Base-by-base conservation (phyloP, 2,329 filamentous ascomycete species). In the Leptographium wingfieldii region DNA sequence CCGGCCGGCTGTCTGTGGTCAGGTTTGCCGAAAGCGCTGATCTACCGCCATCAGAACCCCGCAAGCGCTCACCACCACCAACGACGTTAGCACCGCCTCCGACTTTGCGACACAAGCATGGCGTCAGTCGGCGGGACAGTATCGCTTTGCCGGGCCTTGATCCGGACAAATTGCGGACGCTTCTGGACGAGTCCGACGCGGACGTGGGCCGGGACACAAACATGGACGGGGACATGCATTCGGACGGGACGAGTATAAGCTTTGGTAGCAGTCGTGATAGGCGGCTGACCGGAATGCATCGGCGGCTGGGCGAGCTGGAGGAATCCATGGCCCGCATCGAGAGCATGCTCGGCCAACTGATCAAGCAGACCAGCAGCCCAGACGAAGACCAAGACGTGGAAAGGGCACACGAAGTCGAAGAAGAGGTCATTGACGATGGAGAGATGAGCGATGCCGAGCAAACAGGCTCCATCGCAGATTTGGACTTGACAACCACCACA, bases 131-230 rank as follows among this genome's bases (percentile, higher is more conserved):
- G 43, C 73, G 81, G 55, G 81, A 84, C 69, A 83, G 80, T 48
- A 80, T 82, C 61, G 72, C 74, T 62, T 82, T 81, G 61, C 80
- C 79, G 0, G 76, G 77, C 0, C 70, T 82, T 16, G 69, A 65
- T 31, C 59, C 73, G 40, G 74, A 77, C 56, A 80, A 82, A 68
- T 68, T 83, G 62, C 74, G 76, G 31, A 71, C 73, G 1, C 76
- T 80, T 7, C 72, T 82, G 60, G 71, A 73, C 14, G 72, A 75
- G 14, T 25, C 6, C 14, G 19, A 33, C 16, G 52, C 40, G 10
- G 55, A 52, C 16, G 58, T 7, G 22, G 57, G n/a, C 31, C 29
- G 27, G 22, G 10, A 38, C 9, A 11, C 33, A 16, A 25, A 35
- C 38, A 19, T n/a, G 2, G 63, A 59, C 29, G 59, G 25, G 10